Evolutionary conservation across 163 green algal genomes (phyloP), one percentile per base, ranked within the genome.

Genomic region (Chlamydomonas reinhardtii): DNA sequence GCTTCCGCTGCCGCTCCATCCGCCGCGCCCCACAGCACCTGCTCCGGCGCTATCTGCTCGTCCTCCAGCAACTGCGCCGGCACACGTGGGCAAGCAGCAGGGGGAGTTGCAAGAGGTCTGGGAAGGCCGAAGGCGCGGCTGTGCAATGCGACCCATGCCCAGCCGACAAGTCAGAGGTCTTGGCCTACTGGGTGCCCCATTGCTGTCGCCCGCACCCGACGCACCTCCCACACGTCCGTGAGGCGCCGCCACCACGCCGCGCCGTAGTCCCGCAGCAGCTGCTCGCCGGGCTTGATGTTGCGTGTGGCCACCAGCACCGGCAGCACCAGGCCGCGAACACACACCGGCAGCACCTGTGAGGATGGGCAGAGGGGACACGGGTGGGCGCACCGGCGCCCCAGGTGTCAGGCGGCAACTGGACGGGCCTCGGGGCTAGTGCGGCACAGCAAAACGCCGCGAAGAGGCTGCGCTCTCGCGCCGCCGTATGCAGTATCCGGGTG

Each of bases 271-370:
- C 66, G 66, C 24, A 73, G 32, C 66, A 73, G 66, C 64, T 70
- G 64, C 27, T 70, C 64, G 27, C 64, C 64, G 27, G 64, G 3
- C 27, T 4, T 6, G 64, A 70, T 70, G 64, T 37, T 29, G 6
- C 64, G 64, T 2, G 5, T 17, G 9, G 64, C 64, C 27, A 70
- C 64, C 64, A 70, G 29, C 64, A 70, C 64, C 64, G 64, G 64
- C 64, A 70, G 29, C 64, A 70, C 64, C 66, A 73, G 66, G 66
- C 66, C 70, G 70, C 72, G 72, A 9, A 77, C 72, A 5, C 37
- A 77, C 35, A 77, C 59, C 22, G 72, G 72, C 9, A 77, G 25
- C 11, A 77, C 43, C 72, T 77, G 72, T 25, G n/a, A 64, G 56
- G 17, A 25, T 24, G 56, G 8, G 56, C 6, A 19, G 2, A 54